Evolutionary conservation across 164 flowering plant species (phyloP).

Genomic region (Dillenia suffruticosa): DNA sequence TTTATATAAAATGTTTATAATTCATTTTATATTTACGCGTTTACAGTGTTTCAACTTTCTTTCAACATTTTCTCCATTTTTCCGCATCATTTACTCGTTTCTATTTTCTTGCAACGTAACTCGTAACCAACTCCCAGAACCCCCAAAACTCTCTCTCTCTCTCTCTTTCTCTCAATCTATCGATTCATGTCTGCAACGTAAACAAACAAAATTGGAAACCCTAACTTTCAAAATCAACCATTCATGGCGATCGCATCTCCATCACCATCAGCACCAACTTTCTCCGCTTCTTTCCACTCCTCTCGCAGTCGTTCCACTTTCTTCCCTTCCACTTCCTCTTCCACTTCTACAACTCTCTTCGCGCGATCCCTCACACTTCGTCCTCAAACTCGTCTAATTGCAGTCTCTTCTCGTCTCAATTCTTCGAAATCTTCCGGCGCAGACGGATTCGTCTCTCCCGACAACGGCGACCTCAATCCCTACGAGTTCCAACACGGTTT

Average conservation of each 20-base stretch:
- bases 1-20: too few relatives aligned
- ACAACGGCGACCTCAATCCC: conserved; percentile 24
- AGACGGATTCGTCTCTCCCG: conserved; percentile 25
- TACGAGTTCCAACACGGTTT: conserved; percentile 37
- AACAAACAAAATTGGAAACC: conserved; percentile 3
- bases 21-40: too few relatives aligned
- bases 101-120: too few relatives aligned
- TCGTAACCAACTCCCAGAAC: too few relatives aligned
- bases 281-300: conserved; percentile 23
- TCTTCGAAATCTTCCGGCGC: conserved; percentile 32
- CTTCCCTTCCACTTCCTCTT: neutral
- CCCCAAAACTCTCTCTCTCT: too few relatives aligned
- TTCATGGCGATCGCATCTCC: conserved; percentile 33
- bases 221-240: conserved; percentile 4
- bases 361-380: conserved; percentile 4
- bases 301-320: conserved; percentile 4
- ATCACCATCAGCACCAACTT: conserved; percentile 19
- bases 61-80: too few relatives aligned
- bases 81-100: too few relatives aligned
- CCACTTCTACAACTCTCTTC: neutral
- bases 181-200: too few relatives aligned
- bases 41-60: too few relatives aligned
- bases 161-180: too few relatives aligned
- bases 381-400: conserved; percentile 7
- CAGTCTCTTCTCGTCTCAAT: conserved; percentile 26